Percentiles rank a stretch among this genome's conserved stretches.
phyloP scores from a whole-genome alignment of 768 basidiomycete genomes.

The Panaeolus cyanescens region DNA sequence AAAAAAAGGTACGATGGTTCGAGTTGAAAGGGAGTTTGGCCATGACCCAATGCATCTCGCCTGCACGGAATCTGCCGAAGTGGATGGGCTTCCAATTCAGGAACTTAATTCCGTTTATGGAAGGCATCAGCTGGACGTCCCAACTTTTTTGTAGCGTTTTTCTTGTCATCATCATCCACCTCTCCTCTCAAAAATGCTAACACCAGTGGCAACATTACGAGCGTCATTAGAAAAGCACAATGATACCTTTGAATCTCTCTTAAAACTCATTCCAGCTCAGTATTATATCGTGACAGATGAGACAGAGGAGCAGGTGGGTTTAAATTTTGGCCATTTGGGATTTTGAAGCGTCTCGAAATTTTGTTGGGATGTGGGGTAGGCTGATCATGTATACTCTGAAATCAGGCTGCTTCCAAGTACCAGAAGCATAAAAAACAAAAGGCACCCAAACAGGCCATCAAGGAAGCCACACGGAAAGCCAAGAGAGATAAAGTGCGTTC shows the following conservation, averaged over 20 bases:
- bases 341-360: not conserved
- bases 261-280: constrained; percentile 86
- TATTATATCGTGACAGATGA: constrained; percentile 80
- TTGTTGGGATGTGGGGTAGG: not conserved
- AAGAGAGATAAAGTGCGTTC: constrained; percentile 77
- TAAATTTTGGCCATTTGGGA: not conserved
- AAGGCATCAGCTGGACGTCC: not conserved
- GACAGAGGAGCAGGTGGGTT: constrained; percentile 63
- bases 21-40: too few relatives aligned
- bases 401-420: constrained; percentile 63
- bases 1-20: too few relatives aligned
- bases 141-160: constrained; percentile 3
- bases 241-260: constrained; percentile 77
- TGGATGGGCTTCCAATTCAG: not conserved
- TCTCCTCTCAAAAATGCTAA: constrained; percentile 41
- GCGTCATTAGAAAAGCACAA: constrained; percentile 83
- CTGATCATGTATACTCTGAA: not conserved
- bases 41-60: too few relatives aligned
- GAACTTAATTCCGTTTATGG: constrained; percentile 2
- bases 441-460: constrained; percentile 81
- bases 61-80: too few relatives aligned
- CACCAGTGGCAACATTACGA: constrained; percentile 47
- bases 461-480: constrained; percentile 88
- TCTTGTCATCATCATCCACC: not conserved
- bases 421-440: constrained; percentile 88